These are phyloP conservation scores for Sclerotinia subarctica DNA, from an alignment of 2,329 filamentous ascomycete species.

Conservation along the genomic window DNA sequence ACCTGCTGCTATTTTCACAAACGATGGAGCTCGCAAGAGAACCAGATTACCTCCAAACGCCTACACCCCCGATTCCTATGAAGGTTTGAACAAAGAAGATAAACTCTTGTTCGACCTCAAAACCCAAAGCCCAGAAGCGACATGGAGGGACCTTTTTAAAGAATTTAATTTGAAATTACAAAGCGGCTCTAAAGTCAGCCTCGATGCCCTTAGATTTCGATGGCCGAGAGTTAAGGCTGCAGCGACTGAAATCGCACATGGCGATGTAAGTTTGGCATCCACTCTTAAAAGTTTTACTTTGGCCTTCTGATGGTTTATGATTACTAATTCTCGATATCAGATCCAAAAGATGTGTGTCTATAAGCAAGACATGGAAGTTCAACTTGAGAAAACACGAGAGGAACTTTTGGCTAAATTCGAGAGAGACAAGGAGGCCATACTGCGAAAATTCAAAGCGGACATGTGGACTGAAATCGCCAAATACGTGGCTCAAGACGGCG, in stretches of 20 bases:
- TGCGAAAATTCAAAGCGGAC: neutral
- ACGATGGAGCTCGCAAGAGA: neutral
- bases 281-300: fast-evolving
- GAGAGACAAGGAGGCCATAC: neutral
- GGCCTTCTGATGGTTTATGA: neutral
- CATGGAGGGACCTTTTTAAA: neutral
- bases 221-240: constrained; percentile 7
- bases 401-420: neutral
- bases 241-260: neutral
- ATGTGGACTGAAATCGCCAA: neutral
- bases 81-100: neutral
- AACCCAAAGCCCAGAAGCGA: neutral
- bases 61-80: constrained; percentile 1
- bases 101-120: constrained; percentile 1
- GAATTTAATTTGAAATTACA: neutral
- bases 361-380: neutral
- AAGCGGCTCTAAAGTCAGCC: neutral
- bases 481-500: neutral
- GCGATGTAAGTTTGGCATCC: neutral
- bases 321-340: neutral
- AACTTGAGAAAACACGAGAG: neutral
- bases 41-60: neutral
- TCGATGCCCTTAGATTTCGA: neutral
- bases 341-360: constrained; percentile 7
- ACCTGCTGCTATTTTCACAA: neutral